phyloP scores from a whole-genome alignment of 2,329 filamentous ascomycete species.

The Diaporthe sp. region DNA sequence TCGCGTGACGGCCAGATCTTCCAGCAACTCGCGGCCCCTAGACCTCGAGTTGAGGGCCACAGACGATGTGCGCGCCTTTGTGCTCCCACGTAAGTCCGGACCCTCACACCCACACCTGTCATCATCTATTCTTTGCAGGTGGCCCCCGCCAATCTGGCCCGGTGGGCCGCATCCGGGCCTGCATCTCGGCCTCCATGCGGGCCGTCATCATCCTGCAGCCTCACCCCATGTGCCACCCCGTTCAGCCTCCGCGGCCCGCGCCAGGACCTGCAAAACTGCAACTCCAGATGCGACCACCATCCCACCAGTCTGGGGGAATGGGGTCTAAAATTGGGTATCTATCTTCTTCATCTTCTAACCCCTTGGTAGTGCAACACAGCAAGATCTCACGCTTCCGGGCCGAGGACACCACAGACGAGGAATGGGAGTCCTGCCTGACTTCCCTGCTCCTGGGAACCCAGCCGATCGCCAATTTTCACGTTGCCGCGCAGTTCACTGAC shows the following conservation, averaged over 20 bases:
- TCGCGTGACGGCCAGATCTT: conserved; percentile 24
- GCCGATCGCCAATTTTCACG: conserved; percentile 68
- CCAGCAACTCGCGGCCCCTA: conserved; percentile 19
- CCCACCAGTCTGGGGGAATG: not conserved
- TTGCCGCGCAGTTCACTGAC: conserved; percentile 70
- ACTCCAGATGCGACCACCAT: not conserved
- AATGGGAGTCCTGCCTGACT: conserved; percentile 76
- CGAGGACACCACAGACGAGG: conserved; percentile 68
- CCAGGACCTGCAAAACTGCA: conserved; percentile 11
- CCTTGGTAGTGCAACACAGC: conserved; percentile 67
- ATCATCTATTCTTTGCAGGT: conserved; percentile 34
- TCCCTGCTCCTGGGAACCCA: conserved; percentile 67
- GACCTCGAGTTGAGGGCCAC: conserved; percentile 40
- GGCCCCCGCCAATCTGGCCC: conserved; percentile 36
- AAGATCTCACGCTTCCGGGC: conserved; percentile 66
- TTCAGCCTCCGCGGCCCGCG: conserved; percentile 4
- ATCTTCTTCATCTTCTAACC: not conserved
- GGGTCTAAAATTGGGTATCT: conserved; percentile 20
- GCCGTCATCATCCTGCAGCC: conserved; percentile 33
- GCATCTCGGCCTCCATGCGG: conserved; percentile 23
- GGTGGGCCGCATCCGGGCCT: conserved; percentile 31
- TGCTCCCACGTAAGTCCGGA: conserved; percentile 34
- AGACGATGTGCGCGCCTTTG: conserved; percentile 35
- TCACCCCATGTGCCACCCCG: conserved; percentile 53
- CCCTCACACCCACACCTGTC: not conserved